Conservation (phyloP, 2,329 filamentous ascomycete genomes). For the Diplodia sapinea region DNA sequence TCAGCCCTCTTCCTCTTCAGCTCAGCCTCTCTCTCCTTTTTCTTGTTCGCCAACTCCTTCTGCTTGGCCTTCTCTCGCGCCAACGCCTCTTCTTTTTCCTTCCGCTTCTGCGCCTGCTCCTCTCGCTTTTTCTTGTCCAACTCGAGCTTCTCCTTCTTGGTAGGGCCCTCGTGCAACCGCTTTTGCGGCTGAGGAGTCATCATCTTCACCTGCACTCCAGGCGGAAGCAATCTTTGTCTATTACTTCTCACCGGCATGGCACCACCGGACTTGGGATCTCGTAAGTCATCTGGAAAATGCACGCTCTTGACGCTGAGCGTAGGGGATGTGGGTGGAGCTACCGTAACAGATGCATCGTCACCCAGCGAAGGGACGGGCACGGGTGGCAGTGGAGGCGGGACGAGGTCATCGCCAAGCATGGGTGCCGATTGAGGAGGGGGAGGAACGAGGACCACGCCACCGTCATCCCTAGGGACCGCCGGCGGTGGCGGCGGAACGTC, state of each 20-base stretch:
- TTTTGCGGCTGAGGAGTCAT: constrained; percentile 9
- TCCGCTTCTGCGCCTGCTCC: constrained; percentile 10
- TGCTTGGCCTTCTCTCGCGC: neutral
- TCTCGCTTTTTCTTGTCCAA: constrained; percentile 9
- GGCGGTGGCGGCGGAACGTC: constrained; percentile 13
- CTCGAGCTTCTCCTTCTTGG: constrained; percentile 21
- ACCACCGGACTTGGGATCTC: constrained; percentile 11
- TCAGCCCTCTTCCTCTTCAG: constrained; percentile 13
- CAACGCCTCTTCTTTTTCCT: constrained; percentile 15
- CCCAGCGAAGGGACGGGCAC: neutral
- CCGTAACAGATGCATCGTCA: constrained; percentile 3
- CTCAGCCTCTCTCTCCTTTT: constrained; percentile 5
- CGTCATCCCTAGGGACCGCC: neutral
- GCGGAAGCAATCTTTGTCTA: neutral
- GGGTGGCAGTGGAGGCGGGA: constrained; percentile 1
- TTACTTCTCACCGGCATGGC: neutral
- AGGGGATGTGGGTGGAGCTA: constrained; percentile 14
- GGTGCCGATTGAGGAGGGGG: constrained; percentile 6
- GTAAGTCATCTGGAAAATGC: constrained; percentile 29
- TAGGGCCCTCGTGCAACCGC: constrained; percentile 16
- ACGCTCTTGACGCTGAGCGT: constrained; percentile 30
- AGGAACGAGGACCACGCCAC: constrained; percentile 5
- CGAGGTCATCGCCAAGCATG: neutral
- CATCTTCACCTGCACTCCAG: neutral
- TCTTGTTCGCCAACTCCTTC: constrained; percentile 2